Evolutionary conservation across 2,329 filamentous ascomycete species (phyloP).

Genomic region (Trichoderma endophyticum): DNA sequence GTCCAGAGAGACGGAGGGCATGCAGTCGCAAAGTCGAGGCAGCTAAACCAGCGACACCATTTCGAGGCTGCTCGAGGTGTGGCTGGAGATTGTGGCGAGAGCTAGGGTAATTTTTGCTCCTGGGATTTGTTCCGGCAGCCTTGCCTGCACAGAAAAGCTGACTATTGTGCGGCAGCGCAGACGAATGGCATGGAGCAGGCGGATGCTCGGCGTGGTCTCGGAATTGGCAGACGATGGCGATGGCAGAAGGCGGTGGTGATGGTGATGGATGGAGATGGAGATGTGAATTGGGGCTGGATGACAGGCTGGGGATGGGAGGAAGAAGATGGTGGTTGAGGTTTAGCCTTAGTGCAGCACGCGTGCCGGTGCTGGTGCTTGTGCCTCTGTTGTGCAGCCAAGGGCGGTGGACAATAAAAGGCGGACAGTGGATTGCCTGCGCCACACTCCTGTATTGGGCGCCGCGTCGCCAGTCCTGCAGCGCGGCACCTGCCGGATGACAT

Average conservation of each 20-base stretch:
- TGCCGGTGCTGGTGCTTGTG: neutral
- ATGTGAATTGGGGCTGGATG: conserved; percentile 10
- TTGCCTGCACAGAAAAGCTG: neutral
- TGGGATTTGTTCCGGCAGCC: neutral
- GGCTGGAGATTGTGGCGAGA: conserved; percentile 46
- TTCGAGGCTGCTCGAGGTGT: conserved; percentile 38
- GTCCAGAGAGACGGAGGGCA: conserved; percentile 5
- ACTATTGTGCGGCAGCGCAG: neutral
- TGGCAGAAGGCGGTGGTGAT: conserved; percentile 2
- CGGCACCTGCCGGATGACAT: conserved; percentile 15
- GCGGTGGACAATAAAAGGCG: conserved; percentile 13
- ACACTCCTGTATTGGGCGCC: conserved; percentile 8
- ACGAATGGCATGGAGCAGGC: conserved; percentile 5
- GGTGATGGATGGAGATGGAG: conserved; percentile 5
- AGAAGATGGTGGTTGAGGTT: conserved; percentile 17
- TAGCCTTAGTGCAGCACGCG: conserved; percentile 1
- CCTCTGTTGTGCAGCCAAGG: conserved; percentile 7
- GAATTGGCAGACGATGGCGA: conserved; percentile 11
- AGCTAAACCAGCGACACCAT: conserved; percentile 33
- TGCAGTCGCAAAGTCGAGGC: conserved; percentile 17
- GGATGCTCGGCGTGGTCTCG: neutral
- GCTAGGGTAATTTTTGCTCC: conserved; percentile 30
- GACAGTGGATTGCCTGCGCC: conserved; percentile 11
- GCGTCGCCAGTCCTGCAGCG: neutral
- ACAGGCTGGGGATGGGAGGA: conserved; percentile 20